These are phyloP conservation scores for Penicillium sp. DNA, from an alignment of 2,329 filamentous ascomycete species.

Conservation along the genomic window DNA sequence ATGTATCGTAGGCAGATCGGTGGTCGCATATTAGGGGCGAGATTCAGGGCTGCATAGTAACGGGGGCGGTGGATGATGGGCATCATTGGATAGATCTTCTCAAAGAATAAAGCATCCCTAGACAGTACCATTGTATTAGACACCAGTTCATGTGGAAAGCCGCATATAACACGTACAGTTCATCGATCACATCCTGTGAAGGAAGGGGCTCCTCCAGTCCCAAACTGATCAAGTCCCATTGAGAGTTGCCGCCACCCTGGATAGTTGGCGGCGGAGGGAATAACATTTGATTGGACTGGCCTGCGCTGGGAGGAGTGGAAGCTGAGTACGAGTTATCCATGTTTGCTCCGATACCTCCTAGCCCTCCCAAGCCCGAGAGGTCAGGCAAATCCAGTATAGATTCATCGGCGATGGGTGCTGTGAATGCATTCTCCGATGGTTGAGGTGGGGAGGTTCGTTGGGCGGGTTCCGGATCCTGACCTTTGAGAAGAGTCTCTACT, in stretches of 20 bases:
- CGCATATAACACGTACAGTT: conserved; percentile 58
- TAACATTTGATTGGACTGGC: conserved; percentile 22
- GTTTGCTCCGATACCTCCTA: conserved; percentile 9
- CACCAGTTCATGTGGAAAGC: not conserved
- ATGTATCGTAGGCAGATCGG: conserved; percentile 87
- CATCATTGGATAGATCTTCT: conserved; percentile 80
- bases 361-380: conserved; percentile 20
- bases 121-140: conserved; percentile 49
- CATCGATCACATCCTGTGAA: conserved; percentile 75
- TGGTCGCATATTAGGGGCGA: conserved; percentile 81
- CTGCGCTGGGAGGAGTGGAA: conserved; percentile 25
- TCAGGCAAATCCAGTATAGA: conserved; percentile 26
- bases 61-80: conserved; percentile 89
- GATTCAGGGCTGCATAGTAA: conserved; percentile 83
- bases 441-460: conserved; percentile 34
- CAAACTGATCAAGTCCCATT: conserved; percentile 82
- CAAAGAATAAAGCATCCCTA: conserved; percentile 74
- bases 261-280: conserved; percentile 26
- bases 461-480: conserved; percentile 58
- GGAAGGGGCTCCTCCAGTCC: conserved; percentile 82
- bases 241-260: conserved; percentile 50
- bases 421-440: conserved; percentile 23
- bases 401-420: conserved; percentile 37
- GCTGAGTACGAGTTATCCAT: conserved; percentile 26
- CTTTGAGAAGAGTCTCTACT: conserved; percentile 87